A percentile compares a stretch with the other conserved stretches of the same genome.
Evolutionary conservation across 495 filamentous ascomycete genomes (phyloP).

Genomic region (Aspergillus heteromorphus): DNA sequence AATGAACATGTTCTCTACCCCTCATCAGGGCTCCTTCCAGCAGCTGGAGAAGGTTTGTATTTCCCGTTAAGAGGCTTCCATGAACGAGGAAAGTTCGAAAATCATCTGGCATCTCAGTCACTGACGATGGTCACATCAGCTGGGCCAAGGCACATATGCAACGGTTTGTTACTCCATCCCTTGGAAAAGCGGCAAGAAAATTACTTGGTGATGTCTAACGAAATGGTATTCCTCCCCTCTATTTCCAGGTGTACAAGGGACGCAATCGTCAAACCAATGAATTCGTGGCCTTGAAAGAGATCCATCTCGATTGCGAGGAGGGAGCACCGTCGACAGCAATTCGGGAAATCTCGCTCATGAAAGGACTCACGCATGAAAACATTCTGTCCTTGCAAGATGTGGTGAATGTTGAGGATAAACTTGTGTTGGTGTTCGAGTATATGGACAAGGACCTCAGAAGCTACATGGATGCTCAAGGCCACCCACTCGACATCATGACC

Average conservation of each 20-base stretch:
- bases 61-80: neutral
- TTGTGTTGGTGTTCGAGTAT: slow-evolving; percentile 98
- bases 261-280: slow-evolving; percentile 94
- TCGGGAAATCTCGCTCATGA: slow-evolving; percentile 97
- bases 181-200: neutral
- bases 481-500: slow-evolving; percentile 71
- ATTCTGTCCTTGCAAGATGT: slow-evolving; percentile 97
- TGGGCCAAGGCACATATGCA: slow-evolving; percentile 98
- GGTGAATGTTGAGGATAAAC: slow-evolving; percentile 97
- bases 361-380: slow-evolving; percentile 96
- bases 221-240: slow-evolving; percentile 1
- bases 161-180: slow-evolving; percentile 56
- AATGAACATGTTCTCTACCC: neutral
- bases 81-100: neutral
- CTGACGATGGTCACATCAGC: slow-evolving; percentile 31
- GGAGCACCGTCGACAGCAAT: slow-evolving; percentile 96
- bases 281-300: slow-evolving; percentile 96
- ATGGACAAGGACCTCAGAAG: slow-evolving; percentile 99
- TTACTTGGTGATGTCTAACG: neutral
- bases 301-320: slow-evolving; percentile 97
- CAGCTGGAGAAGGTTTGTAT: slow-evolving; percentile 78
- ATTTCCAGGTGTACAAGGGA: slow-evolving; percentile 87
- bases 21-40: slow-evolving; percentile 67
- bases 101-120: neutral
- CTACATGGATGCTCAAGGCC: slow-evolving; percentile 90